Evolutionary conservation across 495 filamentous ascomycete genomes (phyloP).

Genomic region (Penicillium mononematosum): DNA sequence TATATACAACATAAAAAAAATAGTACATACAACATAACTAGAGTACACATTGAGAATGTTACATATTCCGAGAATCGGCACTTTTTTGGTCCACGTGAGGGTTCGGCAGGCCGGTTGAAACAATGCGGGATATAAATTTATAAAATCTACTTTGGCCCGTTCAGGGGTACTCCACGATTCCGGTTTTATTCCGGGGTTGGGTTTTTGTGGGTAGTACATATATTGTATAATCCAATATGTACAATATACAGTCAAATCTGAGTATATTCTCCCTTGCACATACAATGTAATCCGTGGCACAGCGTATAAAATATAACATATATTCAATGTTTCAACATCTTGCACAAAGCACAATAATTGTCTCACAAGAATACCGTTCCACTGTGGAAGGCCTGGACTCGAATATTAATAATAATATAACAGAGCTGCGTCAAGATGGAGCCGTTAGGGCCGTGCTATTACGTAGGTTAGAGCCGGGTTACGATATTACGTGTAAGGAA

Average conservation of each 20-base stretch:
- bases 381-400: conserved; percentile 2
- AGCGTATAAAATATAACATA: too few species aligned
- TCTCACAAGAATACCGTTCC: not conserved
- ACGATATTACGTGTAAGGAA: not conserved
- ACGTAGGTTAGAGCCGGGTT: not conserved
- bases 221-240: too few species aligned
- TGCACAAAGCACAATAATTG: too few species aligned
- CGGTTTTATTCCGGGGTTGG: not conserved
- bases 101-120: conserved; percentile 10
- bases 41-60: too few species aligned
- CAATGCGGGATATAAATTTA: conserved; percentile 6
- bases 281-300: too few species aligned
- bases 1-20: too few species aligned
- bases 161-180: not conserved
- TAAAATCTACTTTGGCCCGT: not conserved
- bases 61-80: conserved; percentile 5
- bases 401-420: conserved; percentile 2
- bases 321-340: too few species aligned
- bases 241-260: too few species aligned
- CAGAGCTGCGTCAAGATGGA: not conserved
- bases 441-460: not conserved
- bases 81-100: conserved; percentile 7
- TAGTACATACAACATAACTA: too few species aligned
- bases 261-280: too few species aligned
- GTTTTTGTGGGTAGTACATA: too few species aligned